Percentiles rank a stretch among this genome's conserved stretches.
Conservation (phyloP, 148 eudicot genomes). For the Heliosperma pusillum region DNA sequence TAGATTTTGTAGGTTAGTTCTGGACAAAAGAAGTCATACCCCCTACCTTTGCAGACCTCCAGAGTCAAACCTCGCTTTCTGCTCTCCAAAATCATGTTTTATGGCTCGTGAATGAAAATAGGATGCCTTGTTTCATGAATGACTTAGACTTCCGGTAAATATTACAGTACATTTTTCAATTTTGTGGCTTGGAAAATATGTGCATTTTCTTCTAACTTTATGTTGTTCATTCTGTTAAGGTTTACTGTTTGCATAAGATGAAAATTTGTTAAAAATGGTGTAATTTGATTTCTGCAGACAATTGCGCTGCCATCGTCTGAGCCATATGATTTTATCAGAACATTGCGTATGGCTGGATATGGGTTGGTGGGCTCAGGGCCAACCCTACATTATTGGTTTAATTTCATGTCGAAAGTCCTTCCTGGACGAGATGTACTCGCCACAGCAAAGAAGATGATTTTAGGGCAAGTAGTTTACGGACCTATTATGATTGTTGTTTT, state of each 20-base stretch:
- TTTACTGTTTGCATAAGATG: not conserved
- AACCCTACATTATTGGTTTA: conserved; percentile 87
- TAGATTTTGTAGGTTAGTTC: too few relatives aligned
- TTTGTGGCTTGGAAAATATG: too few relatives aligned
- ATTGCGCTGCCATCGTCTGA: conserved; percentile 46
- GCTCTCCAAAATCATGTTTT: too few relatives aligned
- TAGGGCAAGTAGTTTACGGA: conserved; percentile 81
- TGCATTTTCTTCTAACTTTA: not conserved
- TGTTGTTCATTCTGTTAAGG: not conserved
- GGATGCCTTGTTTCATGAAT: not conserved
- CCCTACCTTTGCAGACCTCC: too few relatives aligned
- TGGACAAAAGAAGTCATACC: too few relatives aligned
- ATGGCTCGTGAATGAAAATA: too few relatives aligned
- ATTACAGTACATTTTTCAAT: not conserved
- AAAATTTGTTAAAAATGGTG: not conserved
- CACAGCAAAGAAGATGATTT: conserved; percentile 71
- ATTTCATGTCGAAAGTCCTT: conserved; percentile 53
- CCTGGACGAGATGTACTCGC: conserved; percentile 71
- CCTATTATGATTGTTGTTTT: conserved; percentile 75
- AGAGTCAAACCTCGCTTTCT: too few relatives aligned
- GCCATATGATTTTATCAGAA: conserved; percentile 61
- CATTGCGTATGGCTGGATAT: conserved; percentile 83
- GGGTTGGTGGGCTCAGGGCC: conserved; percentile 84
- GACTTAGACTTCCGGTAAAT: not conserved
- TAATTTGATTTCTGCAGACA: conserved; percentile 40